Conservation (phyloP, 2,329 filamentous ascomycete genomes). For the Penicillium sp. region DNA sequence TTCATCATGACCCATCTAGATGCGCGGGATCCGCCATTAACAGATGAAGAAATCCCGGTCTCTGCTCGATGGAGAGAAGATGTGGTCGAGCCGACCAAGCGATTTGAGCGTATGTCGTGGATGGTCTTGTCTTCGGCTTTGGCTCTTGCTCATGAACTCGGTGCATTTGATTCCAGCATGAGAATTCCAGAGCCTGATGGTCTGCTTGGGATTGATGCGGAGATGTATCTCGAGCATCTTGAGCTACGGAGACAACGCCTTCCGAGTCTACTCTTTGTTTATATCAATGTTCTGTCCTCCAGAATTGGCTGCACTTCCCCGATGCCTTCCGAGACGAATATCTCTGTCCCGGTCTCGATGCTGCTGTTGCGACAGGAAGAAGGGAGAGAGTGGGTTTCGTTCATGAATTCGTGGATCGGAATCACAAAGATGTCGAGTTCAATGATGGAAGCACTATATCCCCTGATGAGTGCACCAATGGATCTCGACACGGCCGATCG, state of each 20-base stretch:
- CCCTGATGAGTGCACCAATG: slow-evolving; percentile 48
- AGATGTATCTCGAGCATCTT: slow-evolving; percentile 22
- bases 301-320: slow-evolving; percentile 51
- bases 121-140: slow-evolving; percentile 58
- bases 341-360: slow-evolving; percentile 35
- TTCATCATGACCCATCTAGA: slow-evolving; percentile 49
- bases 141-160: slow-evolving; percentile 56
- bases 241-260: slow-evolving; percentile 35
- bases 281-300: slow-evolving; percentile 52
- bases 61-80: slow-evolving; percentile 54
- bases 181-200: slow-evolving; percentile 27
- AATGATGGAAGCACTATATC: slow-evolving; percentile 50
- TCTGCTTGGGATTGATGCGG: slow-evolving; percentile 14
- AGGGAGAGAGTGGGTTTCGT: slow-evolving; percentile 45
- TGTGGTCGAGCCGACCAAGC: slow-evolving; percentile 56
- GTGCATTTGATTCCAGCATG: slow-evolving; percentile 47
- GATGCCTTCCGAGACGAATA: slow-evolving; percentile 46
- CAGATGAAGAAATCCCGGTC: slow-evolving; percentile 33
- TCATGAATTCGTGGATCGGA: slow-evolving; percentile 50
- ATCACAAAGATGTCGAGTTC: slow-evolving; percentile 46
- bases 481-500: slow-evolving; percentile 26
- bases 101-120: slow-evolving; percentile 62
- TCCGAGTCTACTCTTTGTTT: slow-evolving; percentile 44
- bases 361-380: not conserved
- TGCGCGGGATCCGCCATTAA: slow-evolving; percentile 40